Base-by-base conservation (phyloP, 495 filamentous ascomycete species). In the Durotheca rogersii region DNA sequence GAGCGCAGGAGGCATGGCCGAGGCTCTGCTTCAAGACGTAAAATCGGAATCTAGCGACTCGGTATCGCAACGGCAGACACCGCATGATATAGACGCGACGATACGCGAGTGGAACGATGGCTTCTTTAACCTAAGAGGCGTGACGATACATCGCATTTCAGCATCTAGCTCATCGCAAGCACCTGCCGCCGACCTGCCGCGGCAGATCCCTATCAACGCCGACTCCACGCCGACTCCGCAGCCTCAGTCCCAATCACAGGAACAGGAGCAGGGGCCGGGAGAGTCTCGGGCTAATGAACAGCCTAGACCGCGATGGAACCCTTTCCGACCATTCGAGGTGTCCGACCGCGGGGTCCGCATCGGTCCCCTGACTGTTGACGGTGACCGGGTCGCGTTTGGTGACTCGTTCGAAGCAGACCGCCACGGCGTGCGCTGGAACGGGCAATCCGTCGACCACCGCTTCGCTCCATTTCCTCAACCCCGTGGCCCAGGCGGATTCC, bases 31-130 rank as follows among this genome's bases (percentile, higher is more conserved):
- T n/a, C n/a, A n/a, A n/a, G n/a, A 58, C 47, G 59, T 64, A 42
- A 64, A 64, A 20, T 35, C 33, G 23, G 40, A 46, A 9, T 19
- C 29, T 27, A 38, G 16, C 14, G 54, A 33, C 18, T 39, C 37
- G 9, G 15, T 34, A 9, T 19, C 41, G 14, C 40, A 37, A n/a
- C 27, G 53, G 14, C 40, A 37, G n/a, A 27, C 54, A 15, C 21
- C 20, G 1, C 53, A 48, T 36, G 41, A 61, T 25, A 27, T 68
- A 19, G 70, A 72, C 21, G 41, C 47, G 1, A 72, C 67, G 10
- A 66, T 71, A n/a, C 39, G 54, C 38, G 72, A 78, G 48, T 80
- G 77, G 77, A 80, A 80, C 34, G 62, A 71, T 3, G 67, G 73
- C 7, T 78, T 80, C 61, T 78, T 78, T 38, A 56, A 25, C 4